Evolutionary conservation across 2,329 filamentous ascomycete species (phyloP).

Genomic region (Thelonectria olida): DNA sequence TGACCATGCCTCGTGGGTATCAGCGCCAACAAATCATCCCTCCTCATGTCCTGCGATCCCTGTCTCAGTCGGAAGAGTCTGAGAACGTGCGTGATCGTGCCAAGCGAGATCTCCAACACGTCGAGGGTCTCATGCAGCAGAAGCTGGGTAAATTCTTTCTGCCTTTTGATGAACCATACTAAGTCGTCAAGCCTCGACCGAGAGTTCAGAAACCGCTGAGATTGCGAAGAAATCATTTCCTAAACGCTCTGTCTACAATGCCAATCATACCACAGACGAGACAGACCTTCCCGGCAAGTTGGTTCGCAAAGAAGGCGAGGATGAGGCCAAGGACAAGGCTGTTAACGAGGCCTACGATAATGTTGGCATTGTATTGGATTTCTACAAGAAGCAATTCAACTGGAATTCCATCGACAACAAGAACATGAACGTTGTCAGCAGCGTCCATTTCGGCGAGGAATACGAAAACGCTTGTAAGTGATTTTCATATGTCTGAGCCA

Average conservation of each 20-base stretch:
- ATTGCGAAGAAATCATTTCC: conserved; percentile 37
- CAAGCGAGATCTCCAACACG: conserved; percentile 50
- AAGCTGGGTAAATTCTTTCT: conserved; percentile 35
- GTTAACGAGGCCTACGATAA: conserved; percentile 62
- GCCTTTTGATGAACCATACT: not conserved
- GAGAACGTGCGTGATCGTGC: conserved; percentile 51
- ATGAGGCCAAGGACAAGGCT: conserved; percentile 49
- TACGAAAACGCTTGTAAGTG: conserved; percentile 62
- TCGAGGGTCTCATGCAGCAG: conserved; percentile 37
- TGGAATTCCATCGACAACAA: conserved; percentile 63
- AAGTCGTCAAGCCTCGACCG: not conserved
- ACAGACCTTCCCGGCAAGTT: conserved; percentile 53
- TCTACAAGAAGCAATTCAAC: conserved; percentile 59
- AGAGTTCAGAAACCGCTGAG: not conserved
- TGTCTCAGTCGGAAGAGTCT: conserved; percentile 48
- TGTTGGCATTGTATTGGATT: conserved; percentile 57
- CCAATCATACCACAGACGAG: conserved; percentile 49
- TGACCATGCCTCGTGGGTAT: conserved; percentile 44
- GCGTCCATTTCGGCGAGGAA: conserved; percentile 60
- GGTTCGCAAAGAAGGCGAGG: conserved; percentile 54
- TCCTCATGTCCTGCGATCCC: conserved; percentile 48
- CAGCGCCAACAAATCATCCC: conserved; percentile 49
- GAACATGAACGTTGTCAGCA: conserved; percentile 58
- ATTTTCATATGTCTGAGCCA: too few species aligned
- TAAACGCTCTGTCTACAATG: conserved; percentile 57